phyloP scores from a whole-genome alignment of 768 basidiomycete genomes.

The Rhizopogon roseolus region DNA sequence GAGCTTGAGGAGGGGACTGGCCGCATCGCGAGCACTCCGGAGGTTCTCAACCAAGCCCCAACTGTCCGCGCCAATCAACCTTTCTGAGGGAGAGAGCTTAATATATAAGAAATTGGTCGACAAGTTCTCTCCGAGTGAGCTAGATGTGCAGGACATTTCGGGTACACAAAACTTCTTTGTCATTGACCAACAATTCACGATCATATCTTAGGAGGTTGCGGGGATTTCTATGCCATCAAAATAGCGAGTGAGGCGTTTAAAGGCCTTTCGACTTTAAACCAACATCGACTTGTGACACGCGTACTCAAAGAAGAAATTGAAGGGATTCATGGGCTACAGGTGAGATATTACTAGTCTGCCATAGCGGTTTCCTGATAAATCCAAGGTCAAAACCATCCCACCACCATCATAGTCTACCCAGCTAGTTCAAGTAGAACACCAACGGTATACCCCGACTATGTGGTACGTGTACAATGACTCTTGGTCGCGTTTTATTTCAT shows the following conservation, averaged over 20 bases:
- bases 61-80: slow-evolving; percentile 17
- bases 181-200: neutral
- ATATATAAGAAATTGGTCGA: slow-evolving; percentile 72
- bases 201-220: slow-evolving; percentile 77
- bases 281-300: slow-evolving; percentile 87
- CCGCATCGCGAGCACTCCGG: slow-evolving; percentile 19
- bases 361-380: neutral
- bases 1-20: slow-evolving; percentile 31
- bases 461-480: neutral
- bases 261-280: slow-evolving; percentile 83
- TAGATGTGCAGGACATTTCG: slow-evolving; percentile 92
- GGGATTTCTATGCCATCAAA: slow-evolving; percentile 92
- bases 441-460: neutral
- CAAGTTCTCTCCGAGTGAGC: slow-evolving; percentile 71
- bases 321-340: slow-evolving; percentile 92
- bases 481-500: neutral
- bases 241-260: slow-evolving; percentile 85
- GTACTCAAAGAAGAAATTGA: slow-evolving; percentile 85
- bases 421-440: neutral
- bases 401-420: slow-evolving; percentile 8
- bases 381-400: slow-evolving; percentile 40
- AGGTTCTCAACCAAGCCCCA: slow-evolving; percentile 25
- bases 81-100: slow-evolving; percentile 59
- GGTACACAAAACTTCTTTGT: slow-evolving; percentile 45
- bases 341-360: slow-evolving; percentile 27